Evolutionary conservation across 2,329 filamentous ascomycete genomes (phyloP), one percentile per base, ranked within the genome.

Genomic region (Aspergillus udagawae): DNA sequence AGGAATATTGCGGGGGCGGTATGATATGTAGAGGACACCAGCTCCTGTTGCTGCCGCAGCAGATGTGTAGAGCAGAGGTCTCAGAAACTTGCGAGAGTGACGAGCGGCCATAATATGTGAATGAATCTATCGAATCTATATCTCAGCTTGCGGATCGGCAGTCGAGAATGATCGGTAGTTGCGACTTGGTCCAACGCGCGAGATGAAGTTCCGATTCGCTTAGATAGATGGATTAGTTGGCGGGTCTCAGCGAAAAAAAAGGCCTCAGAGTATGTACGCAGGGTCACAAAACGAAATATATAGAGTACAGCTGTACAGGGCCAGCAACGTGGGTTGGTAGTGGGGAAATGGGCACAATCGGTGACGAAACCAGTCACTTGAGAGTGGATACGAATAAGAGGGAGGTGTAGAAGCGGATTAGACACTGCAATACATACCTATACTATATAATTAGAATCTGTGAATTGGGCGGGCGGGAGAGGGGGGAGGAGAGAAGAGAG

Each of bases 1-100:
- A 25, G 85, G 85, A 35, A 88, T 85, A 66, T 86, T 83, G 65
- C 84, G 82, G 27, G 85, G 85, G 51, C 85, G 81, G 69, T 86
- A 85, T 64, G 82, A 79, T 60, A 84, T 75, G 73, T 87, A 88
- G 57, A 87, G 78, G 48, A 80, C 77, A 55, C 81, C 81, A 53
- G 80, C 82, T 63, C 81, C 82, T 53, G 79, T 77, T 38, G 78
- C 77, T 56, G 80, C 78, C 23, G 81, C 83, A 53, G 78, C 82
- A 44, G 82, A 78, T 52, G 82, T 82, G 73, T 87, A 87, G 29
- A 86, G 79, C 59, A 86, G 72, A 51, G 82, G 82, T 70, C 79
- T 81, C 64, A 86, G 67, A 60, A 86, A 68, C 60, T 81, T 81
- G 60, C 76, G 75, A 48, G 72, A 73, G 63, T 75, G 70, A 62